phyloP scores from a whole-genome alignment of 108 stramenopile species.

The Nitzschia sp. region DNA sequence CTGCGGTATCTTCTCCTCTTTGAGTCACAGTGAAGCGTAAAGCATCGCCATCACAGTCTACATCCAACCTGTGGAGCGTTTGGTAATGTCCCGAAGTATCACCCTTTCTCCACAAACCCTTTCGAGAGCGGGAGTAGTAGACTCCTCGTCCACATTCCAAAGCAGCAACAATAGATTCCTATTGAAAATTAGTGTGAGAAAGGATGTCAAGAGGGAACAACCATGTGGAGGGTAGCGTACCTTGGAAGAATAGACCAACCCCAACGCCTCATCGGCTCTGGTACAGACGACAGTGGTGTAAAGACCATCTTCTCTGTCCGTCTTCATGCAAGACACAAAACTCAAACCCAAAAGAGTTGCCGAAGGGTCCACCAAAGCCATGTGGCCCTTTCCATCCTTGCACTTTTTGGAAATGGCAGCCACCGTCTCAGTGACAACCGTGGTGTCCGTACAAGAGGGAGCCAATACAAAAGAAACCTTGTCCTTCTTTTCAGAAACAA shows the following conservation, averaged over 20 bases:
- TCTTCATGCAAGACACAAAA: conserved; percentile 72
- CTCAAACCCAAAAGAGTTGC: conserved; percentile 53
- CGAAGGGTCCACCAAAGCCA: conserved; percentile 72
- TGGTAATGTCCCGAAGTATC: conserved; percentile 93
- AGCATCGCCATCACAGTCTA: conserved; percentile 97
- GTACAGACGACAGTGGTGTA: conserved; percentile 94
- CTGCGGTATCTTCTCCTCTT: conserved; percentile 63
- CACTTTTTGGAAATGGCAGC: conserved; percentile 41
- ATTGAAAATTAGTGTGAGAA: conserved; percentile 7
- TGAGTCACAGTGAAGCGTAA: conserved; percentile 91
- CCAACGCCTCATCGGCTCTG: conserved; percentile 75
- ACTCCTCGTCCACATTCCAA: conserved; percentile 87
- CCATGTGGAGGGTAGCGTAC: conserved; percentile 24
- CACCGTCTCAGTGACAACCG: conserved; percentile 17
- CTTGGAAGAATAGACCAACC: conserved; percentile 90
- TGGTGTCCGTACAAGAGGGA: background rate
- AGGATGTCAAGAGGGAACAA: background rate
- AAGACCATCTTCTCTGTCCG: conserved; percentile 90
- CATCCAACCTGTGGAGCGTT: conserved; percentile 79
- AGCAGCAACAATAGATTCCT: conserved; percentile 80
- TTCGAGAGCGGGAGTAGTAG: conserved; percentile 89
- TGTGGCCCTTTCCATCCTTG: conserved; percentile 50
- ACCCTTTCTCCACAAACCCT: conserved; percentile 92
- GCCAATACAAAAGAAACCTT: conserved; percentile 32
- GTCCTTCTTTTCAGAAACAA: conserved; percentile 26